Conservation (phyloP, 352 stramenopile genomes). For the Plasmopara muralis region DNA sequence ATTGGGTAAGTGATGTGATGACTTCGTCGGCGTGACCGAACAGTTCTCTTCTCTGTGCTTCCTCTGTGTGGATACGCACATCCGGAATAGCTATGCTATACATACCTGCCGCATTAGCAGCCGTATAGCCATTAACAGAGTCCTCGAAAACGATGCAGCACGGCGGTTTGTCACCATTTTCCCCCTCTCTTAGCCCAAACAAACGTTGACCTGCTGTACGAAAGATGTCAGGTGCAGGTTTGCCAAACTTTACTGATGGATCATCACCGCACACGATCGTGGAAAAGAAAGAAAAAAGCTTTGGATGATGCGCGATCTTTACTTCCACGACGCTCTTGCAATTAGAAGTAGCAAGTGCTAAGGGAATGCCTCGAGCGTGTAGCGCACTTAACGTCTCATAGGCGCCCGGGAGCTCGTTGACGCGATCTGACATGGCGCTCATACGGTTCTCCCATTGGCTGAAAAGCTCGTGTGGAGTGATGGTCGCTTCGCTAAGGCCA, state of each 20-base stretch:
- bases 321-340: constrained; percentile 49
- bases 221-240: constrained; percentile 81
- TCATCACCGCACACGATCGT: constrained; percentile 78
- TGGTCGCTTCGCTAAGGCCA: constrained; percentile 28
- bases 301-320: constrained; percentile 56
- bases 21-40: constrained; percentile 60
- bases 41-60: constrained; percentile 32
- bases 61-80: constrained; percentile 49
- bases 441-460: constrained; percentile 59
- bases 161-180: constrained; percentile 23
- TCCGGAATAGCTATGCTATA: constrained; percentile 68
- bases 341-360: constrained; percentile 71
- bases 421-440: constrained; percentile 43
- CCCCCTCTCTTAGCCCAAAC: constrained; percentile 31
- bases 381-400: constrained; percentile 41
- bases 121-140: constrained; percentile 58
- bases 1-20: constrained; percentile 52
- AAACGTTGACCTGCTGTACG: constrained; percentile 51
- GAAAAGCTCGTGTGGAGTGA: constrained; percentile 51
- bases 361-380: constrained; percentile 43
- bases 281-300: constrained; percentile 71
- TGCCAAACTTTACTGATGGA: constrained; percentile 52
- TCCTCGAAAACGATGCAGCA: constrained; percentile 74
- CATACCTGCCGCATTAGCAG: constrained; percentile 59
- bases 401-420: constrained; percentile 48